Evolutionary conservation across 2,329 filamentous ascomycete species (phyloP).

Genomic region (Stachybotrys echinatus): DNA sequence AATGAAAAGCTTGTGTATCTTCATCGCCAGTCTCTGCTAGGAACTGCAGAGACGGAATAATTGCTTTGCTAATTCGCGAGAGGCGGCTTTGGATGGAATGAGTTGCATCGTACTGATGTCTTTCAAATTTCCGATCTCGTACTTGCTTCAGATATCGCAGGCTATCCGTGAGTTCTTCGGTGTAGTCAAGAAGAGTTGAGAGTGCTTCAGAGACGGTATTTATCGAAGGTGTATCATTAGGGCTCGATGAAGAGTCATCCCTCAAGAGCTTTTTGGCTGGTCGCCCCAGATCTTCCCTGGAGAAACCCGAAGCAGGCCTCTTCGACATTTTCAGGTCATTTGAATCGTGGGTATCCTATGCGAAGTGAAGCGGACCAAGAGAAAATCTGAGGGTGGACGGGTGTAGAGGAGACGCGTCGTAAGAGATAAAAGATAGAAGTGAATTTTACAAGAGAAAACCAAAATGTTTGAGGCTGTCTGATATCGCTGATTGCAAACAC

Average conservation of each 20-base stretch:
- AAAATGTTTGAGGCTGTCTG: too few relatives aligned
- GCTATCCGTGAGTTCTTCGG: constrained; percentile 32
- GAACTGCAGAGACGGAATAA: constrained; percentile 21
- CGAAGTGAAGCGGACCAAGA: too few relatives aligned
- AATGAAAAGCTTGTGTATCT: background rate
- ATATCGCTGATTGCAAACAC: too few relatives aligned
- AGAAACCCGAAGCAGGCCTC: background rate
- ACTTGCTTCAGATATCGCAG: constrained; percentile 28
- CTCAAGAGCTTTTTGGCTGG: background rate
- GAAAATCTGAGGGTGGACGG: too few relatives aligned
- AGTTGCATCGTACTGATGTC: background rate
- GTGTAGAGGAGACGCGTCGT: too few relatives aligned
- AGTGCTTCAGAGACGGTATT: background rate
- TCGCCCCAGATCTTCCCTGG: background rate
- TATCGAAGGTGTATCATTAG: background rate
- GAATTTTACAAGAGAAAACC: too few relatives aligned
- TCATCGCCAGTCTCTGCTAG: constrained; percentile 4
- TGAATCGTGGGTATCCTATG: background rate
- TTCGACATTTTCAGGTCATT: background rate
- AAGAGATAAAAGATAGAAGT: too few relatives aligned
- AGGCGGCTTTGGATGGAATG: constrained; percentile 8
- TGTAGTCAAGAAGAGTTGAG: constrained; percentile 4
- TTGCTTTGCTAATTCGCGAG: constrained; percentile 12
- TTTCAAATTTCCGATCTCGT: constrained; percentile 12
- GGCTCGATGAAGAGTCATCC: background rate